Percentiles rank a stretch among this genome's conserved stretches.
Evolutionary conservation across 2,329 filamentous ascomycete genomes (phyloP).

Genomic region (Curvularia hawaiiensis): DNA sequence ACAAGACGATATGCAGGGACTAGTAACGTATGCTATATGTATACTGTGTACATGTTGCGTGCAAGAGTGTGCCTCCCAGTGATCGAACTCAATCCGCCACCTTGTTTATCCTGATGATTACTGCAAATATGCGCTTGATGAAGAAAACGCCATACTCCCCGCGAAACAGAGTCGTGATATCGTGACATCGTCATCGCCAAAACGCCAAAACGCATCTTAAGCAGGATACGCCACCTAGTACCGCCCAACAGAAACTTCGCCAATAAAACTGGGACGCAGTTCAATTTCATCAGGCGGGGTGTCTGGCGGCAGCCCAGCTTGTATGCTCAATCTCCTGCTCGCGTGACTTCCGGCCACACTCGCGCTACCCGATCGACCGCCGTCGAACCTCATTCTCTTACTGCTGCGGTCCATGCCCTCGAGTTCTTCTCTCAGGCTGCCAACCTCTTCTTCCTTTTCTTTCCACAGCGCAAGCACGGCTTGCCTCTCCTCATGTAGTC

Average conservation of each 20-base stretch:
- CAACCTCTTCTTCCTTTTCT: conserved; percentile 31
- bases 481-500: conserved; percentile 27
- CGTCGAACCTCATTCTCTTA: conserved; percentile 27
- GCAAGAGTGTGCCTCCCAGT: not conserved
- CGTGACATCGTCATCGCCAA: conserved; percentile 4
- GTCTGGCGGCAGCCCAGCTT: conserved; percentile 21
- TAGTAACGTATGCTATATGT: not conserved
- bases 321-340: conserved; percentile 16
- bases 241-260: conserved; percentile 25
- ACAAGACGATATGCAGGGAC: not conserved
- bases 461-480: conserved; percentile 31
- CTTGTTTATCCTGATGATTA: not conserved
- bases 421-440: conserved; percentile 25
- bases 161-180: conserved; percentile 1
- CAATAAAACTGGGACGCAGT: conserved; percentile 28
- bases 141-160: conserved; percentile 10
- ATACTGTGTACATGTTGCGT: not conserved
- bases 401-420: conserved; percentile 27
- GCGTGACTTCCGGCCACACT: conserved; percentile 18
- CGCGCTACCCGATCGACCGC: conserved; percentile 19
- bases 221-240: conserved; percentile 7
- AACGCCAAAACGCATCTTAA: conserved; percentile 7
- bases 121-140: not conserved
- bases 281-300: conserved; percentile 34
- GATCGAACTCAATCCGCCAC: not conserved